phyloP scores from a whole-genome alignment of 768 basidiomycete species.

The Kwoniella bestiolae region DNA sequence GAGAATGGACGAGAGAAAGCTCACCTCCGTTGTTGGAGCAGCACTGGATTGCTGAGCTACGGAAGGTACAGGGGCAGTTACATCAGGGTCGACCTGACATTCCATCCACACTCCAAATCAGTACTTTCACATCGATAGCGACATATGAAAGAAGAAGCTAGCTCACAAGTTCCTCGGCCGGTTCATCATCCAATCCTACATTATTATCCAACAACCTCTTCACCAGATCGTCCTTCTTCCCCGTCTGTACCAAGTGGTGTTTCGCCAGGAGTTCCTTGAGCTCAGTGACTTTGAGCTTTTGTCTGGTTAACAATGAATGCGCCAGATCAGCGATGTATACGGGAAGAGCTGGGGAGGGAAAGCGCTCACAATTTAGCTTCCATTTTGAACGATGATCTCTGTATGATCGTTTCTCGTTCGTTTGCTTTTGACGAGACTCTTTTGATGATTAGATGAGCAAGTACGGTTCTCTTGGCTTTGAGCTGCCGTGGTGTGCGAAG shows the following conservation, averaged over 20 bases:
- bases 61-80: not conserved
- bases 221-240: slow-evolving; percentile 53
- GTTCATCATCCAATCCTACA: slow-evolving; percentile 24
- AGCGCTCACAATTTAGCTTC: slow-evolving; percentile 35
- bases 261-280: slow-evolving; percentile 51
- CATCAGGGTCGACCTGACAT: slow-evolving; percentile 30
- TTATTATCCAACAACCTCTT: slow-evolving; percentile 49
- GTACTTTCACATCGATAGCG: not conserved
- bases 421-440: too few species aligned
- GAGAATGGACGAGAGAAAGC: not conserved
- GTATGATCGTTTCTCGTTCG: too few species aligned
- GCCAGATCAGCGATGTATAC: not conserved
- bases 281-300: slow-evolving; percentile 53
- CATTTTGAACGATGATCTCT: too few species aligned
- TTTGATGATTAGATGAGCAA: too few species aligned
- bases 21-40: slow-evolving; percentile 23
- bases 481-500: too few species aligned
- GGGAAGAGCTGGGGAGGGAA: not conserved
- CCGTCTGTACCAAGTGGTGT: slow-evolving; percentile 40
- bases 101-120: not conserved
- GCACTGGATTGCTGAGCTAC: not conserved
- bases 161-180: slow-evolving; percentile 43
- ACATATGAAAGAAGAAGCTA: too few species aligned
- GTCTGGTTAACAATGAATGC: slow-evolving; percentile 26
- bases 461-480: too few species aligned